Base-by-base conservation (phyloP, 257 asterid genomes). In the Nicotiana tomentosiformis region DNA sequence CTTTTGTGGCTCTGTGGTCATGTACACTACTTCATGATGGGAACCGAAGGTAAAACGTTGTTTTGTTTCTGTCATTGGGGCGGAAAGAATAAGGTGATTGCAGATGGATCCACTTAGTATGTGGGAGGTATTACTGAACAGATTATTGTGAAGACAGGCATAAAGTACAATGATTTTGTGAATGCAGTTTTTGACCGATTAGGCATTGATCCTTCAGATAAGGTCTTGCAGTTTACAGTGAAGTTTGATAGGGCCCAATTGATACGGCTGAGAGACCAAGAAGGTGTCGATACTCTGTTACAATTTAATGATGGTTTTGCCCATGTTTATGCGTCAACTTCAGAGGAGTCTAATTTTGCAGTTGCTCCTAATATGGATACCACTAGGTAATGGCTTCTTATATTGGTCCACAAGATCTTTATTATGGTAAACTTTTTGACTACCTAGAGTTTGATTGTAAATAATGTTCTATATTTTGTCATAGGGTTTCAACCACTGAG, bases 401-500 rank as follows among this genome's bases (percentile, higher is more conserved):
- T 43, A 43, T 5, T 20, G 62, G 61, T 74, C 62, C 61, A 49
- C 23, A 23, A 3, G 23, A 39, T 49, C 26, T 3, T 72, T 7
- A 14, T 14, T 0, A 23, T 46, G 61, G 8, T 23, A 46, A 46
- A 4, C 15, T 74, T 2, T 49, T 33, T 49, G 43, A 49, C 26
- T 74, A 0, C 61, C 35, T 23, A 46, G 35, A 49, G 79, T 49
- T 74, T 49, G 62, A 72, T 72, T 72, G 30, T 57, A 57, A 57
- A 57, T 57, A 16, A 57, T 57, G 62, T 57, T 57, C 10, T 3
- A 23, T 72, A 6, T 2, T 20, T 3, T 26, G 49, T 12, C 35
- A 12, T 62, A 74, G 79, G 39, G 57, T 74, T 49, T 74, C 62
- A 12, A 74, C 79, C 79, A 74, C 79, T 23, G 79, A 74, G 79